These are phyloP conservation scores for Naganishia sp. DNA, from an alignment of 1,284 basidiomycete species.

Conservation along the genomic window DNA sequence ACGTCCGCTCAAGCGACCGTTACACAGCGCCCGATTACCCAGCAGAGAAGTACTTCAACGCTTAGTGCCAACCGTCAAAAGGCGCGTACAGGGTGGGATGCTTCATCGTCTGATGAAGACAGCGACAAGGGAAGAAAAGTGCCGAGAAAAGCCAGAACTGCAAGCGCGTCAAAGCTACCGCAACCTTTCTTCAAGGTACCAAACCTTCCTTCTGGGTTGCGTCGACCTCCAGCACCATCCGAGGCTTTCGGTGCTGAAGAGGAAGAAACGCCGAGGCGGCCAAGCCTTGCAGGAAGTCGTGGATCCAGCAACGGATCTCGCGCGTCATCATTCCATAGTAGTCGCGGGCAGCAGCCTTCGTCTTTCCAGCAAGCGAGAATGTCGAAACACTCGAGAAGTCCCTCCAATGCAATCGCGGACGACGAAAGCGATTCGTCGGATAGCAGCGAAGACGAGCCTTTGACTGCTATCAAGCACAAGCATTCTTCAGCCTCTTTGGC, in stretches of 20 bases:
- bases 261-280: conserved; percentile 3
- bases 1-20: conserved; percentile 2
- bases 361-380: conserved; percentile 19
- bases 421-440: conserved; percentile 10
- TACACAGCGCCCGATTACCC: background rate
- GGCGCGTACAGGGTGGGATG: conserved; percentile 27
- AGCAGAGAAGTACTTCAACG: conserved; percentile 8
- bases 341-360: conserved; percentile 3
- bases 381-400: conserved; percentile 3
- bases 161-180: conserved; percentile 8
- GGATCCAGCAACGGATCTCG: conserved; percentile 23
- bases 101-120: conserved; percentile 27
- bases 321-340: conserved; percentile 13
- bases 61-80: conserved; percentile 19
- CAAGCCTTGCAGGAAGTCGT: conserved; percentile 4
- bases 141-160: conserved; percentile 3
- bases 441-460: conserved; percentile 33
- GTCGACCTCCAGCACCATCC: conserved; percentile 31
- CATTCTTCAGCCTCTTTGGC: conserved; percentile 27
- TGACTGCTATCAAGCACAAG: conserved; percentile 27
- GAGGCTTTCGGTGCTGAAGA: conserved; percentile 32
- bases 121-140: conserved; percentile 12
- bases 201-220: conserved; percentile 32
- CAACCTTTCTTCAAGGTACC: conserved; percentile 18
- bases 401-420: conserved; percentile 5